These are phyloP conservation scores for Kazachstania bromeliacearum DNA, from an alignment of 805 yeast genomes.

Conservation along the genomic window DNA sequence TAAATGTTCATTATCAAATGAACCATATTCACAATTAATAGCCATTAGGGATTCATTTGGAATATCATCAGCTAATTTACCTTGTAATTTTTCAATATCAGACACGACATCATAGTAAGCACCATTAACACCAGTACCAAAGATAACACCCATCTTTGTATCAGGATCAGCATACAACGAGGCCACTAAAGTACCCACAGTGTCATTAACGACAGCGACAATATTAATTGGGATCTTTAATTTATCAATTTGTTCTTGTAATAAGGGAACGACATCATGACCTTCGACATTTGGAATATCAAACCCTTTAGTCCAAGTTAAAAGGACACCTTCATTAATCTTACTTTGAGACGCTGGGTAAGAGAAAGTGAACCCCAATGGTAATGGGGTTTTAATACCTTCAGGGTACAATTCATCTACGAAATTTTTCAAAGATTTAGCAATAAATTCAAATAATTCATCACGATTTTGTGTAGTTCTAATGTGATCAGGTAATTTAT, in stretches of 20 bases:
- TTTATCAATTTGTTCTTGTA: conserved; percentile 61
- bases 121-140: conserved; percentile 96
- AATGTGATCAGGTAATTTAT: conserved; percentile 61
- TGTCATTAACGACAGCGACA: conserved; percentile 88
- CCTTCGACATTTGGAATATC: conserved; percentile 91
- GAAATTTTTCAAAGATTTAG: conserved; percentile 64
- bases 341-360: conserved; percentile 78
- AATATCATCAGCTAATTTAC: conserved; percentile 55
- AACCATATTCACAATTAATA: conserved; percentile 95
- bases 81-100: conserved; percentile 73
- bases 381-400: conserved; percentile 52
- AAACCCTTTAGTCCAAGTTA: conserved; percentile 96
- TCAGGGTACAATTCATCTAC: conserved; percentile 56
- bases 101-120: conserved; percentile 75
- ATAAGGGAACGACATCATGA: conserved; percentile 83
- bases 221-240: conserved; percentile 67
- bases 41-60: conserved; percentile 67
- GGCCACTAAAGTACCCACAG: conserved; percentile 93
- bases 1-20: conserved; percentile 81
- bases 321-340: conserved; percentile 76
- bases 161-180: conserved; percentile 82
- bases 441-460: conserved; percentile 76
- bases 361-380: conserved; percentile 89
- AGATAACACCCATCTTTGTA: conserved; percentile 87
- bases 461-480: conserved; percentile 64